A percentile compares a stretch with the other conserved stretches of the same genome.
phyloP scores from a whole-genome alignment of 768 basidiomycete species.

The Cubamyces sp. region DNA sequence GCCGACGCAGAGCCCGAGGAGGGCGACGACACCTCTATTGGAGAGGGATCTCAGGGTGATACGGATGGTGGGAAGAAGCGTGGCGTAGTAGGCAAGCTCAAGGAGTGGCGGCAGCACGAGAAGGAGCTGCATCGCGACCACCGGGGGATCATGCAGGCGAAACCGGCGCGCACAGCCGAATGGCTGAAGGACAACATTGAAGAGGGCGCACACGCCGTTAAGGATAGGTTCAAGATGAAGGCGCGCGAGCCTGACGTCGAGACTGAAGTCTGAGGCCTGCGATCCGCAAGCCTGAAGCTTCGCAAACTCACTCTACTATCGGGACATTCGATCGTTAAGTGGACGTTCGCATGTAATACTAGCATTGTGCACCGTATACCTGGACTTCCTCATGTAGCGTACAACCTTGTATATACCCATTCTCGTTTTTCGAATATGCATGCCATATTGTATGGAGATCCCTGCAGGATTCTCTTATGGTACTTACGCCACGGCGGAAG shows the following conservation, averaged over 20 bases:
- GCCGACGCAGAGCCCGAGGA: constrained; percentile 27
- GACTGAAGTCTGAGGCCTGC: constrained; percentile 34
- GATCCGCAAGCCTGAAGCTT: too few relatives aligned
- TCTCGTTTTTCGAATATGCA: too few relatives aligned
- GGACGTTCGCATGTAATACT: too few relatives aligned
- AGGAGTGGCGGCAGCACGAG: constrained; percentile 48
- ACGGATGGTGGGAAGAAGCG: constrained; percentile 30
- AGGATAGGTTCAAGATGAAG: constrained; percentile 44
- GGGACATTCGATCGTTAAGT: too few relatives aligned
- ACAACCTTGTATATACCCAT: too few relatives aligned
- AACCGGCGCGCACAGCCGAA: constrained; percentile 55
- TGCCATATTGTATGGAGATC: too few relatives aligned
- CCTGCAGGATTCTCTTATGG: too few relatives aligned
- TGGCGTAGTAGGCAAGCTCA: constrained; percentile 38
- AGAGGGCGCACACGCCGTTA: constrained; percentile 44
- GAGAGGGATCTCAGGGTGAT: constrained; percentile 37
- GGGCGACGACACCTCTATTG: constrained; percentile 18
- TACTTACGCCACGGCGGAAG: too few relatives aligned
- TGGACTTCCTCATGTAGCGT: too few relatives aligned
- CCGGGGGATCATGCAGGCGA: constrained; percentile 67
- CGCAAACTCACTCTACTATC: too few relatives aligned
- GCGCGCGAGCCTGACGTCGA: constrained; percentile 36
- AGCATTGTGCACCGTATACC: too few relatives aligned
- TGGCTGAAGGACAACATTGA: constrained; percentile 59
- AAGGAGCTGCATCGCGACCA: constrained; percentile 55